phyloP scores from a whole-genome alignment of 495 filamentous ascomycete genomes.

The Penicillium salamii region DNA sequence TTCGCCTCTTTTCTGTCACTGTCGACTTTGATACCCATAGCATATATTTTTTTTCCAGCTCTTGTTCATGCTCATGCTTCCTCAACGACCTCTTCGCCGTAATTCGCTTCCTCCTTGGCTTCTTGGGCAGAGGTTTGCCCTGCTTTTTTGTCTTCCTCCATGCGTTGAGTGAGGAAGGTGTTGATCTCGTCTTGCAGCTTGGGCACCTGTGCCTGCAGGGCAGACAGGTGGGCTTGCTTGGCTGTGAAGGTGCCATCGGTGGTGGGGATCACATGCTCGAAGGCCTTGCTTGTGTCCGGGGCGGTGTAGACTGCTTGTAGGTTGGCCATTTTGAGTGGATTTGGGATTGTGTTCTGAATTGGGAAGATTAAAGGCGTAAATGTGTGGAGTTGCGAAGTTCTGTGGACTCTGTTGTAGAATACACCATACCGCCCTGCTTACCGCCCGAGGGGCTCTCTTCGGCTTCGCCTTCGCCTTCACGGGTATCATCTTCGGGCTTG shows the following conservation, averaged over 20 bases:
- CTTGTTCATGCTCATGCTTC: constrained; percentile 44
- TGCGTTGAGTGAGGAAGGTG: constrained; percentile 74
- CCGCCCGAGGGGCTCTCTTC: background rate
- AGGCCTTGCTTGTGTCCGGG: constrained; percentile 39
- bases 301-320: constrained; percentile 60
- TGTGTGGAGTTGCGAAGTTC: too few relatives aligned
- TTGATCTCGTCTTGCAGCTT: constrained; percentile 75
- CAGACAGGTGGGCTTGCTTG: constrained; percentile 65
- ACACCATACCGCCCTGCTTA: constrained; percentile 2
- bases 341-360: too few relatives aligned
- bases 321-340: constrained; percentile 5
- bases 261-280: constrained; percentile 42
- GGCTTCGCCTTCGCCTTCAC: too few relatives aligned
- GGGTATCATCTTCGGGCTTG: background rate
- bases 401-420: background rate
- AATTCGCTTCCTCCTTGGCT: constrained; percentile 77
- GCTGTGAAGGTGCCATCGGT: constrained; percentile 34
- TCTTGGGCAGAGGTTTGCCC: constrained; percentile 54
- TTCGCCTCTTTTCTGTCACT: constrained; percentile 12
- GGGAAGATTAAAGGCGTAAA: too few relatives aligned
- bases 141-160: constrained; percentile 80
- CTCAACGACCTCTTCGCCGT: constrained; percentile 72
- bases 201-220: constrained; percentile 59
- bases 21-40: constrained; percentile 42
- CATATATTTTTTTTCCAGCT: constrained; percentile 12